Conservation (phyloP, 148 eudicot genomes). For the Cornus controversa region DNA sequence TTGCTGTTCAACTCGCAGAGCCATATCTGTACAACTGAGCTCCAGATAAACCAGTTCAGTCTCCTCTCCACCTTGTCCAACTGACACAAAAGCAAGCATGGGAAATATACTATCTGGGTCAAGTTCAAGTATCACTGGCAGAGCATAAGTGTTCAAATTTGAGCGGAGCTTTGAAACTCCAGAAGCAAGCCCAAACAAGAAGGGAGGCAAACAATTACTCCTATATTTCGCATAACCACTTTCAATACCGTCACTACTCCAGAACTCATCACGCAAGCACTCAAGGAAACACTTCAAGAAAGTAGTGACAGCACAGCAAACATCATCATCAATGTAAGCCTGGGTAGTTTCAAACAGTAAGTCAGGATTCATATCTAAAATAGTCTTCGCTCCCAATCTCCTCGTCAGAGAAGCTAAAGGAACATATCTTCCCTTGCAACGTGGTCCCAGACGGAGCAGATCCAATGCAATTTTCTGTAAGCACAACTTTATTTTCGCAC, state of each 20-base stretch:
- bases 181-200: slow-evolving; percentile 82
- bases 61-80: slow-evolving; percentile 44
- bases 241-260: slow-evolving; percentile 83
- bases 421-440: slow-evolving; percentile 94
- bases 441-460: slow-evolving; percentile 80
- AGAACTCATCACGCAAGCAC: slow-evolving; percentile 83
- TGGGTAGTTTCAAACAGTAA: slow-evolving; percentile 60
- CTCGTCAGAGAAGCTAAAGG: slow-evolving; percentile 85
- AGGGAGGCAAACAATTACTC: slow-evolving; percentile 70
- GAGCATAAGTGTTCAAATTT: slow-evolving; percentile 87
- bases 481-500: slow-evolving; percentile 44
- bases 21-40: slow-evolving; percentile 29
- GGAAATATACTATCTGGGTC: slow-evolving; percentile 87
- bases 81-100: slow-evolving; percentile 66
- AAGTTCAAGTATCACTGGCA: slow-evolving; percentile 78
- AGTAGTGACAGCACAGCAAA: slow-evolving; percentile 88
- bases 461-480: slow-evolving; percentile 58
- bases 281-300: slow-evolving; percentile 94
- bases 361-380: slow-evolving; percentile 65
- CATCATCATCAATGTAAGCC: slow-evolving; percentile 89
- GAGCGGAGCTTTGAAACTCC: slow-evolving; percentile 80
- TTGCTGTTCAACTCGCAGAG: slow-evolving; percentile 62
- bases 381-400: slow-evolving; percentile 82
- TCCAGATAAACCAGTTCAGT: slow-evolving; percentile 40
- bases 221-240: slow-evolving; percentile 72